A percentile compares a stretch with the other conserved stretches of the same genome.
These are phyloP conservation scores for Smittium mucronatum DNA, from an alignment of 371 early-diverging fungal species.

Conservation along the genomic window DNA sequence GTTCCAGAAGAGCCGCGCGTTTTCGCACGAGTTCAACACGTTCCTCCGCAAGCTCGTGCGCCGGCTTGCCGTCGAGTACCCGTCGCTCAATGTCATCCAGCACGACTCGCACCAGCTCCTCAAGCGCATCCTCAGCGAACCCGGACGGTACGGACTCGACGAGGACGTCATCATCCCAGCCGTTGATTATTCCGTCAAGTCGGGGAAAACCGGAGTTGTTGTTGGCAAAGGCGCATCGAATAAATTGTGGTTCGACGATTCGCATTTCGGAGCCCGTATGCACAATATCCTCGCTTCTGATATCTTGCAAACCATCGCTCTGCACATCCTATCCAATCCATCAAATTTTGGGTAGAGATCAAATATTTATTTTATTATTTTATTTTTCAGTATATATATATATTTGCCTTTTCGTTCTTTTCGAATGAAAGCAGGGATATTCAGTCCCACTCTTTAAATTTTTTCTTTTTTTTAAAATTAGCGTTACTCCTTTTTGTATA, in stretches of 20 bases:
- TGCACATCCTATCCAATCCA: constrained; percentile 2
- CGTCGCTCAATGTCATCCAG: constrained; percentile 1
- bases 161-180: constrained; percentile 8
- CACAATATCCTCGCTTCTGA: constrained; percentile 7
- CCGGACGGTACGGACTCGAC: constrained; percentile 6
- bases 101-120: not conserved
- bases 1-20: not conserved
- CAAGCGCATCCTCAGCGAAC: not conserved
- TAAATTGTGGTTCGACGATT: constrained; percentile 11
- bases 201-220: not conserved
- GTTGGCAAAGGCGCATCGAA: not conserved
- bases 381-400: too few species aligned
- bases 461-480: too few species aligned
- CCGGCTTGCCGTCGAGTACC: constrained; percentile 1
- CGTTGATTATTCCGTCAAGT: not conserved
- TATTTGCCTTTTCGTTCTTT: too few species aligned
- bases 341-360: constrained; percentile 1
- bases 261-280: constrained; percentile 7
- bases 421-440: too few species aligned
- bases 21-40: constrained; percentile 1
- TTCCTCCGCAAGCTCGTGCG: not conserved
- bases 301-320: not conserved
- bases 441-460: too few species aligned
- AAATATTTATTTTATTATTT: too few species aligned
- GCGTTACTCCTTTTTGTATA: too few species aligned